Base-by-base conservation (phyloP, 257 asterid species). In the Verbena officinalis region DNA sequence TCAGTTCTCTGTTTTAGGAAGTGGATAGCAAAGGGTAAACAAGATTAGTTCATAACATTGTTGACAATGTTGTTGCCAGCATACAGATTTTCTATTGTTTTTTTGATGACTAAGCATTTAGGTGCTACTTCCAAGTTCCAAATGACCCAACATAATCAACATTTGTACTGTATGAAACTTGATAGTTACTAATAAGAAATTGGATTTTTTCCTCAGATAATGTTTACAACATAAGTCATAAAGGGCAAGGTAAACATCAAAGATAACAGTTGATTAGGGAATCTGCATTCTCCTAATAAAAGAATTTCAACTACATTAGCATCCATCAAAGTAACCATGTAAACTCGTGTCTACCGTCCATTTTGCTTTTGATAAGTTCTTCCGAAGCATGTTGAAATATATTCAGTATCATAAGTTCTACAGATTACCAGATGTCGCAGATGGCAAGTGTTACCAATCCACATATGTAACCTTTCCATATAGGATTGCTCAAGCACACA, bases 51-150 rank as follows among this genome's bases (percentile, higher is more conserved):
- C 7, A 36, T 36, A 2, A 44, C 4, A 17, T 42, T 14, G 16
- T 7, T 11, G 10, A 48, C 9, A 46, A 16, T 1, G 22, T 15
- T n/a, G 22, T 1, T 51, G 10, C 17, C 69, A 64, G 15, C 43
- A 1, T 36, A 51, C 43, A 65, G 54, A 15, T 15, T 11, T 7
- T 9, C 44, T 15, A 19, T 49, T 9, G 7, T 38, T 52, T 17
- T 23, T 1, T 16, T 8, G 9, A 6, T 31, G 33, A 55, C 34
- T 11, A 65, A 39, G 30, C 45, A 27, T 7, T 36, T 22, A 15
- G 59, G 5, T 33, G 22, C 53, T 48, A 48, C 23, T 56, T 45
- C 72, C 34, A n/a, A 48, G n/a, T n/a, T n/a, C 66, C 33, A 27
- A 27, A 27, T 31, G 27, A 23, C 51, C 52, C 3, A 22, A 40